Percentiles rank a stretch among this genome's conserved stretches.
Conservation (phyloP, 805 yeast species). For the Suhomyces emberorum region DNA sequence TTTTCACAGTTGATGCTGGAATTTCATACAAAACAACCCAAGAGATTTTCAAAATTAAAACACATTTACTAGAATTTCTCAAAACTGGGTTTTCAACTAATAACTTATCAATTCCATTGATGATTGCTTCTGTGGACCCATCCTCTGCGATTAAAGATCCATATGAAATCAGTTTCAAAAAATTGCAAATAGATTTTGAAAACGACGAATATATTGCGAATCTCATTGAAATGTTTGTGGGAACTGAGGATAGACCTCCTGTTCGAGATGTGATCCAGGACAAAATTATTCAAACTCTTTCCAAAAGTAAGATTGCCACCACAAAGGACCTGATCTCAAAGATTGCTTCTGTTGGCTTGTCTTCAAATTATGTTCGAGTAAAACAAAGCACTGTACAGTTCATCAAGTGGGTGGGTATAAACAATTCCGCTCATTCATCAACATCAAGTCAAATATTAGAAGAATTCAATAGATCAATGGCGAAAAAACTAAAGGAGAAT, state of each 20-base stretch:
- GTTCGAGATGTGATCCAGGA: conserved; percentile 54
- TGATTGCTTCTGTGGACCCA: conserved; percentile 64
- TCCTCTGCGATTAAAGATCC: conserved; percentile 52
- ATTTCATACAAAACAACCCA: conserved; percentile 48
- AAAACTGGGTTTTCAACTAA: conserved; percentile 39
- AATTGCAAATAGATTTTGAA: conserved; percentile 52
- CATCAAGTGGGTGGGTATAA: conserved; percentile 54
- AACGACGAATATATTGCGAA: conserved; percentile 39
- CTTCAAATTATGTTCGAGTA: conserved; percentile 49
- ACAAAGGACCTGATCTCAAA: conserved; percentile 37
- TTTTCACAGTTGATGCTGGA: conserved; percentile 69
- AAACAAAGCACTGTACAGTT: conserved; percentile 60
- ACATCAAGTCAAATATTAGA: conserved; percentile 9
- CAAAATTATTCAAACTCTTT: conserved; percentile 47
- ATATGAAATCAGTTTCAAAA: conserved; percentile 51
- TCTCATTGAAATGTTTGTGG: conserved; percentile 50
- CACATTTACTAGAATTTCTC: conserved; percentile 33
- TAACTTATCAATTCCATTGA: conserved; percentile 43
- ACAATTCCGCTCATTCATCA: conserved; percentile 5
- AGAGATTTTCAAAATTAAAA: conserved; percentile 37
- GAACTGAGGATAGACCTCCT: conserved; percentile 47
- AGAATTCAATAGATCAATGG: conserved; percentile 44
- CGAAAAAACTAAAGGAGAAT: conserved; percentile 50
- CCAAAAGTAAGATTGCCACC: conserved; percentile 53
- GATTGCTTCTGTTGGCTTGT: conserved; percentile 58